Evolutionary conservation across 2,329 filamentous ascomycete species (phyloP), one percentile per base, ranked within the genome.

Genomic region (Trichoderma sp.): DNA sequence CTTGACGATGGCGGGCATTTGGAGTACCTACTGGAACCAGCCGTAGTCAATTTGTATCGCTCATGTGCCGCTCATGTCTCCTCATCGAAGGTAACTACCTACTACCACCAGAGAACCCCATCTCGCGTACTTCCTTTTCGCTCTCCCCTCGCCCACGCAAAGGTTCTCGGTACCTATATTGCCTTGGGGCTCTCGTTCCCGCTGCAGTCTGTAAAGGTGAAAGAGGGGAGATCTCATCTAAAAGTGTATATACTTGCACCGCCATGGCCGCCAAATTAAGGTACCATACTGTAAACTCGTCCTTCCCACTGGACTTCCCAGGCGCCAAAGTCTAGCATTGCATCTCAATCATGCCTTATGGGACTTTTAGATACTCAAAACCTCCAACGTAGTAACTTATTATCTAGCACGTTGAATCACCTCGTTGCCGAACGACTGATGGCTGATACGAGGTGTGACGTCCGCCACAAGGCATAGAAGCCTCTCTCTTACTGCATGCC

Each of bases 371-470:
- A 15, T n/a, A 21, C 24, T 17, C 19, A 30, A 30, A 7, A 34
- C 7, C 34, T 28, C 5, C 5, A 19, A 21, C 10, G 26, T 28
- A 19, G 28, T 30, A 3, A 10, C 17, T 21, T 2, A 3, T 24
- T 1, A 30, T 51, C 4, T 1, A 34, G 30, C 30, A 28, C 5
- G 48, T 51, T 9, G 26, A 12, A 51, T 51, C 48, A n/a, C 26
- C 21, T 30, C 24, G 17, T 24, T n/a, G 48, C 26, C 21, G 10
- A 39, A 39, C 34, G 50, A 34, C 34, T 30, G 50, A 52, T 19
- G 19, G 26, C 50, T 52, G 50, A 52, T 34, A 52, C 50, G 50
- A 52, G 50, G 50, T 52, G 50, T 52, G 50, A 52, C 50, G 50
- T 52, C 50, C 50, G 28, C 30, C 50, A 30, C 50, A 19, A 30